Evolutionary conservation across 768 basidiomycete species (phyloP).

Genomic region (Austroboletus eburneus): DNA sequence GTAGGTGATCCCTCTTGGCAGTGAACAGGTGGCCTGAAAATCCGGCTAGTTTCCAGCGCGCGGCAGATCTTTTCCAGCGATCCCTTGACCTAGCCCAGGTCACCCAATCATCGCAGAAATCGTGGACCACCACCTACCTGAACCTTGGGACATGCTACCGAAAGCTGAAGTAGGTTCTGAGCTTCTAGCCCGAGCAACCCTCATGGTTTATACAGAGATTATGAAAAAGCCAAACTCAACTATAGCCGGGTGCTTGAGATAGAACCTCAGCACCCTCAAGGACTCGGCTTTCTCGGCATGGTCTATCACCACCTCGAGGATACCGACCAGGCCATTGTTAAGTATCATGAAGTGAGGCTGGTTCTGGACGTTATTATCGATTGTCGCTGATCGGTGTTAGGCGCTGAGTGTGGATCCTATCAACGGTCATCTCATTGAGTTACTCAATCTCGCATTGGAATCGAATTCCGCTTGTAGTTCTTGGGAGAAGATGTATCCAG

Average conservation of each 20-base stretch:
- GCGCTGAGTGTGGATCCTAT: slow-evolving; percentile 80
- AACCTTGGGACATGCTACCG: slow-evolving; percentile 90
- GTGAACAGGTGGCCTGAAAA: not conserved
- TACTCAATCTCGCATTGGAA: slow-evolving; percentile 79
- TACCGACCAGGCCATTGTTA: slow-evolving; percentile 76
- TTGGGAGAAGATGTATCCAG: slow-evolving; percentile 33
- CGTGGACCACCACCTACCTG: slow-evolving; percentile 87
- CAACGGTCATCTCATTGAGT: slow-evolving; percentile 74
- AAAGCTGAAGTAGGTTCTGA: slow-evolving; percentile 60
- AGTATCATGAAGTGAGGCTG: slow-evolving; percentile 81
- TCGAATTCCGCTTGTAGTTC: slow-evolving; percentile 31
- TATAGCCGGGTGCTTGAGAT: slow-evolving; percentile 83
- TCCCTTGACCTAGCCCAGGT: slow-evolving; percentile 80
- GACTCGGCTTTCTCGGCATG: slow-evolving; percentile 87
- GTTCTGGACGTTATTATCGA: not conserved
- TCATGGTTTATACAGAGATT: slow-evolving; percentile 34
- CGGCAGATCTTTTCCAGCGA: slow-evolving; percentile 64
- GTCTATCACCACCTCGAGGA: slow-evolving; percentile 74
- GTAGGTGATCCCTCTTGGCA: slow-evolving; percentile 42
- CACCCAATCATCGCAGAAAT: slow-evolving; percentile 77
- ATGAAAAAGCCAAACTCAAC: slow-evolving; percentile 63
- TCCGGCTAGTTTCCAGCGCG: slow-evolving; percentile 65
- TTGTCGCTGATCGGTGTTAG: slow-evolving; percentile 31
- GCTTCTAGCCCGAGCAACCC: not conserved
- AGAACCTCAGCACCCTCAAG: slow-evolving; percentile 78